Percentiles rank a stretch among this genome's conserved stretches.
phyloP scores from a whole-genome alignment of 2,329 filamentous ascomycete species.

The Colletotrichum filicis region DNA sequence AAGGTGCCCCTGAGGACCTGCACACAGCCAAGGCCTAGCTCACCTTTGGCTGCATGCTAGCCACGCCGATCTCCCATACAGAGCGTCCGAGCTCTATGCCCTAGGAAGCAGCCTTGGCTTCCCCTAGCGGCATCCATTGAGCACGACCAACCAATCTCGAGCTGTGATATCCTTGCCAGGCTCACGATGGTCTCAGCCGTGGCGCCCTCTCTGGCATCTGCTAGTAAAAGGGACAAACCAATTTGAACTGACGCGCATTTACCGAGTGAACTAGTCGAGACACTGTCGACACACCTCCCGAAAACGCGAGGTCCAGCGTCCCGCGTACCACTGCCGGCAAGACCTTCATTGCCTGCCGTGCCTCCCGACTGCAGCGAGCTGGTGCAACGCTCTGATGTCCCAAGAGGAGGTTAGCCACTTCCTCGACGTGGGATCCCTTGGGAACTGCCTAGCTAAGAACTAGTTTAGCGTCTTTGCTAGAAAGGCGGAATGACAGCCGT shows the following conservation, averaged over 20 bases:
- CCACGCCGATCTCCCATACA: neutral
- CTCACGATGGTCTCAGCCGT: neutral
- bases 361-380: neutral
- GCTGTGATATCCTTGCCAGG: neutral
- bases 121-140: neutral
- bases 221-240: neutral
- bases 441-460: neutral
- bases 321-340: neutral
- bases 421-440: neutral
- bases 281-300: neutral
- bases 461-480: neutral
- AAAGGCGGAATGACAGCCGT: neutral
- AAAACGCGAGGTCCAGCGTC: neutral
- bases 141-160: neutral
- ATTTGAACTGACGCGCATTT: neutral
- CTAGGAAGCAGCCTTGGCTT: neutral
- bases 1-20: slow-evolving; percentile 10
- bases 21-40: slow-evolving; percentile 12
- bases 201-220: neutral
- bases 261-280: neutral
- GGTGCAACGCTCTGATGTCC: neutral
- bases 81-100: neutral
- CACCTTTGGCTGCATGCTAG: neutral
- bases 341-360: neutral
- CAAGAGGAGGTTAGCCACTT: slow-evolving; percentile 2